Evolutionary conservation across 73 alveolate species (phyloP), one percentile per base, ranked within the genome.

Genomic region (Paramecium primaurelia): DNA sequence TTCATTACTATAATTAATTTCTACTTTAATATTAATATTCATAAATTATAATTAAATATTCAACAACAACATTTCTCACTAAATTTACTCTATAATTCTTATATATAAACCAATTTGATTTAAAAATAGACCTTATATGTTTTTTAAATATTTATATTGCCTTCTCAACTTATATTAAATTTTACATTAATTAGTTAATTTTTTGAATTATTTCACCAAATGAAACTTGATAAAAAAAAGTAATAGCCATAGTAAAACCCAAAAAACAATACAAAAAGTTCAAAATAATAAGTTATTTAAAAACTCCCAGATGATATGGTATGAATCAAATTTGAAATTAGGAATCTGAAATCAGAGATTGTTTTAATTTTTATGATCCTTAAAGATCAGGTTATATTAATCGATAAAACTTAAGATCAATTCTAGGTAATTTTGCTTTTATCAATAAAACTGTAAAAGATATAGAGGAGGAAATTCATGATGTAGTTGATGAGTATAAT

Each of bases 301-400:
- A 87, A 87, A 49, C 73, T 87, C 4, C 93, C 93, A 34, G 93
- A 87, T 42, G 93, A 87, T 16, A 87, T 87, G 93, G 93, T 87
- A 68, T 36, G 11, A 12, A 87, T 36, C 14, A 47, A 37, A 10
- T 37, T 32, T 64, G 18, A 36, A 6, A 34, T 32, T 36, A 87
- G 93, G 93, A 87, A 87, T 37, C 84, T 36, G 93, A 87, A 68
- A 77, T 87, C 1, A 54, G 69, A 87, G 93, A 87, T 25, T 73
- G 80, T 20, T 87, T 87, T 71, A 64, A 87, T 28, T 87, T 87
- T 36, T 87, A 87, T 87, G 93, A 87, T 68, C 47, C 73, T 25
- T 59, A 64, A n/a, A 87, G 25, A 69, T 42, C 59, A 7, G 93
- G 93, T 60, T 36, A 32, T 22, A 87, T 87, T 12, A 40, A 59